Evolutionary conservation across 2,329 filamentous ascomycete genomes (phyloP).

Genomic region (Plectosphaerella cucumerina): DNA sequence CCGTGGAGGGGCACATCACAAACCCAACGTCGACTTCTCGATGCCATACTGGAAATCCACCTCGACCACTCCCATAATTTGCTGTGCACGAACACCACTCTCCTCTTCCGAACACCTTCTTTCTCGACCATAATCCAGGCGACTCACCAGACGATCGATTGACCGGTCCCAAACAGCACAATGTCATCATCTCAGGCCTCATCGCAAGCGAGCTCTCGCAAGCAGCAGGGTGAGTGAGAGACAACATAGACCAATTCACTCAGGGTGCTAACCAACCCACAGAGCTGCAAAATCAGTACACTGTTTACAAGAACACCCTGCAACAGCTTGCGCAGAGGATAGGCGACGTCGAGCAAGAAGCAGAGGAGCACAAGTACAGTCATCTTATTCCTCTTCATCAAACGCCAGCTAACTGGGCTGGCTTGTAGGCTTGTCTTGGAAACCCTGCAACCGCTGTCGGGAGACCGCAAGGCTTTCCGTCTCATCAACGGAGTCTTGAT

Average conservation of each 20-base stretch:
- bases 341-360: conserved; percentile 94
- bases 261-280: background rate
- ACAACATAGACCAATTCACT: background rate
- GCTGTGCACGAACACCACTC: too few relatives aligned
- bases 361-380: conserved; percentile 94
- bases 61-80: too few relatives aligned
- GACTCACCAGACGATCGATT: too few relatives aligned
- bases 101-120: too few relatives aligned
- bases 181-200: background rate
- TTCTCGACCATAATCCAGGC: too few relatives aligned
- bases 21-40: too few relatives aligned
- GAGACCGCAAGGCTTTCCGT: conserved; percentile 93
- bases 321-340: conserved; percentile 96
- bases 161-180: too few relatives aligned
- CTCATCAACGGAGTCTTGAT: conserved; percentile 97
- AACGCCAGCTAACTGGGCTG: background rate
- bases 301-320: conserved; percentile 71
- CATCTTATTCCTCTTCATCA: conserved; percentile 12
- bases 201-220: background rate
- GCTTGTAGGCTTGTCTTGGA: conserved; percentile 79
- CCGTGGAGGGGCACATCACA: too few relatives aligned
- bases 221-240: background rate
- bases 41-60: too few relatives aligned
- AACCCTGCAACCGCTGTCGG: conserved; percentile 76
- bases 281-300: conserved; percentile 80